These are phyloP conservation scores for Neurospora sp. DNA, from an alignment of 495 filamentous ascomycete genomes.

Conservation along the genomic window DNA sequence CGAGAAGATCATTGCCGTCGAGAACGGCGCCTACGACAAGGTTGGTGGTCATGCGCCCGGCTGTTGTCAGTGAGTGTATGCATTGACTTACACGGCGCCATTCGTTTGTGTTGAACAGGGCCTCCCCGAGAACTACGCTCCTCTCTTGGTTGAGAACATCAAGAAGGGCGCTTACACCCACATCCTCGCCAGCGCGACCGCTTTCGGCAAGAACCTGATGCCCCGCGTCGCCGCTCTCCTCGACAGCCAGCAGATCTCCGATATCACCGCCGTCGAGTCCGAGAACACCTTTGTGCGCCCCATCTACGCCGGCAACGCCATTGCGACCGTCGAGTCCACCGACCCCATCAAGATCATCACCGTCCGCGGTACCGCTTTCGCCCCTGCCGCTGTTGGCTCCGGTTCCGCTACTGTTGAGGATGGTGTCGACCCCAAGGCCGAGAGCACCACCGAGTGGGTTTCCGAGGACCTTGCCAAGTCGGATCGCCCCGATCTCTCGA, in stretches of 20 bases:
- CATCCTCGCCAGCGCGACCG: constrained; percentile 80
- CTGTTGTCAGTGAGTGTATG: not conserved
- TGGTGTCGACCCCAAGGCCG: constrained; percentile 62
- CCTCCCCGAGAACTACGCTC: constrained; percentile 90
- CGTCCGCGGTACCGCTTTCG: constrained; percentile 85
- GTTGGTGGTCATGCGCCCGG: constrained; percentile 28
- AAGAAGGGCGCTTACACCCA: constrained; percentile 90
- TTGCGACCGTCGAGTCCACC: constrained; percentile 87
- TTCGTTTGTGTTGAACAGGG: constrained; percentile 42
- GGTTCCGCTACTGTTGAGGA: constrained; percentile 51
- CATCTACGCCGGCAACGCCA: constrained; percentile 96
- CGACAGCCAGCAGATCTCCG: constrained; percentile 86
- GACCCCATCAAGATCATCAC: constrained; percentile 85
- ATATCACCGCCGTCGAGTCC: constrained; percentile 76
- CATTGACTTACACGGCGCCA: not conserved
- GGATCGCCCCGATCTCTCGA: constrained; percentile 90
- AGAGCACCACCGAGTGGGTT: constrained; percentile 72
- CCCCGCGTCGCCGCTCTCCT: constrained; percentile 92
- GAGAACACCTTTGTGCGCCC: constrained; percentile 95
- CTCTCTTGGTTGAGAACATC: constrained; percentile 87
- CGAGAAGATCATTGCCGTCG: constrained; percentile 80
- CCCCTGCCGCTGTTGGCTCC: constrained; percentile 42
- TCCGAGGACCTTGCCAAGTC: constrained; percentile 88
- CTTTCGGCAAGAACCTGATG: constrained; percentile 92
- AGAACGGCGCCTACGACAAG: constrained; percentile 88